These are phyloP conservation scores for Botryotinia calthae DNA, from an alignment of 2,329 filamentous ascomycete genomes.

Conservation along the genomic window DNA sequence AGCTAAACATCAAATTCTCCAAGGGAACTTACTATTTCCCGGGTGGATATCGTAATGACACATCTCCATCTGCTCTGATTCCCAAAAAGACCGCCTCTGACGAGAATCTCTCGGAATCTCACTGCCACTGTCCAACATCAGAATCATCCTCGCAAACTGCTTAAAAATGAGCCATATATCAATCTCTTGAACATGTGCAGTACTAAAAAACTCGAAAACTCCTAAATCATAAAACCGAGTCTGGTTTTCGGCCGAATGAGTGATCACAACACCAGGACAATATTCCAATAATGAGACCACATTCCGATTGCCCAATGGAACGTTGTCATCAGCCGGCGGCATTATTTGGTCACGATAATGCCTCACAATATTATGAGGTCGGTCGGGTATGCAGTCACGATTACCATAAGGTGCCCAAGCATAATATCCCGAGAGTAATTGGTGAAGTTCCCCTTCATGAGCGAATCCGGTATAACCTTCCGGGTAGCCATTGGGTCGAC, in stretches of 20 bases:
- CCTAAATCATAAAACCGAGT: background rate
- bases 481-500: background rate
- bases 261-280: background rate
- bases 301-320: background rate
- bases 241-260: background rate
- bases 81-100: background rate
- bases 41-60: constrained; percentile 15
- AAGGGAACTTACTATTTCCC: constrained; percentile 1
- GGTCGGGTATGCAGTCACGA: background rate
- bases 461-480: fast-evolving
- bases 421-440: background rate
- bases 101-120: background rate
- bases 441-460: background rate
- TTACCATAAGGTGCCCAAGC: background rate
- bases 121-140: constrained; percentile 1
- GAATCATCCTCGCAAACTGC: constrained; percentile 13
- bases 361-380: background rate
- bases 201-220: background rate
- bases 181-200: background rate
- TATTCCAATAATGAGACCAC: background rate
- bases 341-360: background rate
- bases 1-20: no score
- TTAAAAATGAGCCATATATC: constrained; percentile 9
- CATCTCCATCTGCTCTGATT: background rate
- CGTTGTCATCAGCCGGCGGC: background rate